Conservation (phyloP, 2,329 filamentous ascomycete species). For the Colletotrichum orbiculare region DNA sequence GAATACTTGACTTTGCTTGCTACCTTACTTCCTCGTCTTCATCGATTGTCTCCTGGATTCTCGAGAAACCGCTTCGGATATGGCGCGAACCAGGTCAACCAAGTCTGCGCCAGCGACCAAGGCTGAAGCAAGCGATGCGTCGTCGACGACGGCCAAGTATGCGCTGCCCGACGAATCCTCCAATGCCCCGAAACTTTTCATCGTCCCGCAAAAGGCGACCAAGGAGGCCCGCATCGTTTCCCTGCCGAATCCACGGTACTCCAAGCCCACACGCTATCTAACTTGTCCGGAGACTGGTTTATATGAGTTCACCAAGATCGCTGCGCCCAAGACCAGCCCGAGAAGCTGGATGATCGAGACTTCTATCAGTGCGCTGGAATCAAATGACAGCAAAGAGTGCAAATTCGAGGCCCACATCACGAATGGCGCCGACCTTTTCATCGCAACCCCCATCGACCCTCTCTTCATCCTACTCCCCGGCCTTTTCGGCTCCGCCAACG, state of each 20-base stretch:
- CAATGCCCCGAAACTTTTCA: conserved; percentile 66
- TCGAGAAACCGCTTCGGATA: conserved; percentile 39
- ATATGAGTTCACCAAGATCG: conserved; percentile 72
- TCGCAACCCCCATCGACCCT: conserved; percentile 87
- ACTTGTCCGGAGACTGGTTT: conserved; percentile 71
- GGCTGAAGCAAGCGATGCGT: conserved; percentile 41
- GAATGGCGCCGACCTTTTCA: conserved; percentile 77
- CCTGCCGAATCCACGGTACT: conserved; percentile 68
- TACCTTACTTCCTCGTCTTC: no score
- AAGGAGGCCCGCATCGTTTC: conserved; percentile 68
- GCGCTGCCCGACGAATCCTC: conserved; percentile 51
- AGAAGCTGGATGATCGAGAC: conserved; percentile 71
- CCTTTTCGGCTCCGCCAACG: conserved; percentile 61
- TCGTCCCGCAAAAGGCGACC: conserved; percentile 67
- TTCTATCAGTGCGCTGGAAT: conserved; percentile 33
- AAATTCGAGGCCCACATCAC: conserved; percentile 55
- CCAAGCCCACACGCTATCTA: conserved; percentile 68
- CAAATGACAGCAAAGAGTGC: conserved; percentile 34
- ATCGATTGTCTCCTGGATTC: not conserved
- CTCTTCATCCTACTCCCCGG: conserved; percentile 85
- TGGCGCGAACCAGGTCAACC: conserved; percentile 63
- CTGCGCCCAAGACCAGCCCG: conserved; percentile 63
- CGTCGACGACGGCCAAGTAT: conserved; percentile 50
- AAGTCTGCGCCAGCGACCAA: conserved; percentile 49
- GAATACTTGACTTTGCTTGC: no score